Evolutionary conservation across 2,329 filamentous ascomycete species (phyloP), one percentile per base, ranked within the genome.

Genomic region (Periconia sp.): DNA sequence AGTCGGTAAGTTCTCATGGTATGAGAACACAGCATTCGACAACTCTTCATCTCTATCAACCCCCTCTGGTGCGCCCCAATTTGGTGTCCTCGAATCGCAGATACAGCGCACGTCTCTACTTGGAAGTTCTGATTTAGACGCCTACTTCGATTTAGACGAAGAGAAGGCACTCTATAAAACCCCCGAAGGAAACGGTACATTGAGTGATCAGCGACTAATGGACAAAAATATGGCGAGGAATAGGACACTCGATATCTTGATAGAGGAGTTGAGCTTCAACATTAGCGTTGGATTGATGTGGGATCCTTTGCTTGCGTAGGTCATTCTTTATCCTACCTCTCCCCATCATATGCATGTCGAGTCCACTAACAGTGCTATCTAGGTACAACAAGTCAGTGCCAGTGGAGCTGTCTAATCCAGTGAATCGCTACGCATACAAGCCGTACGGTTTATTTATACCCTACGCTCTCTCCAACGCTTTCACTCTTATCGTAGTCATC

Each of bases 261-360:
- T 54, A 23, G 51, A 54, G 29, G 51, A 54, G 35, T 26, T 54
- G 35, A 51, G 48, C 34, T 54, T 54, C 24, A 54, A 54, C 22
- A 51, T 38, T 7, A 54, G 41, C 1, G 40, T 51, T 18, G 44
- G 42, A 11, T 32, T 51, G n/a, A 47, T 50, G 51, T 37, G 45
- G 24, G 44, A 54, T 29, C 17, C 33, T 13, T 31, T 54, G 10
- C 34, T 51, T 10, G 46, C 41, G 50, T 53, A 46, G 43, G 47
- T 31, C 13, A 12, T 18, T 36, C 17, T 23, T 3, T 22, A 21
- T 5, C 19, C 26, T 18, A 30, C 7, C 4, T 30, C 22, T 10
- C 21, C 8, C 24, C 21, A 15, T 23, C 29, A 31, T 16, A 5
- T 25, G 8, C 9, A 31, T 17, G 9, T 8, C 21, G 10, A 7